These are phyloP conservation scores for Collybia sp. DNA, from an alignment of 768 basidiomycete species.

Conservation along the genomic window DNA sequence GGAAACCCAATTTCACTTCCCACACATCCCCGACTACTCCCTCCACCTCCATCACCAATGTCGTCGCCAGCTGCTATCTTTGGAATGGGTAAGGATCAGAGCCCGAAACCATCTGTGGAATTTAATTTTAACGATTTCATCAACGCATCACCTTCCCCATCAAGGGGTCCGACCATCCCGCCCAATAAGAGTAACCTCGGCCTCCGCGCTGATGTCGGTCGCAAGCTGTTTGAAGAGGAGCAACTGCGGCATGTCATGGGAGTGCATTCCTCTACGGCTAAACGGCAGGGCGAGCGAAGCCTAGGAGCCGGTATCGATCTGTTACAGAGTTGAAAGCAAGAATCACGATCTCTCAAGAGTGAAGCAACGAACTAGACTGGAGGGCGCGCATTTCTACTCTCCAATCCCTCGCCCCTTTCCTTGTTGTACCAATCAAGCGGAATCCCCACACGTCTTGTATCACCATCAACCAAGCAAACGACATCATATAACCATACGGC, in stretches of 20 bases:
- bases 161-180: constrained; percentile 24
- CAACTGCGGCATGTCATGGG: constrained; percentile 40
- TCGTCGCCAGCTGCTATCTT: constrained; percentile 13
- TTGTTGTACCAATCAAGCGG: constrained; percentile 38
- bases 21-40: constrained; percentile 19
- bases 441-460: constrained; percentile 33
- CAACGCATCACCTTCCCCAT: constrained; percentile 66
- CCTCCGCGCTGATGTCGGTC: constrained; percentile 57
- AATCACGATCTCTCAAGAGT: neutral
- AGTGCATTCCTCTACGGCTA: constrained; percentile 18
- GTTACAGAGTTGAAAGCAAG: constrained; percentile 29
- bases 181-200: constrained; percentile 39
- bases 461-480: constrained; percentile 26
- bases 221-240: constrained; percentile 70
- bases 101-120: constrained; percentile 30
- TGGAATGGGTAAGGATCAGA: constrained; percentile 20
- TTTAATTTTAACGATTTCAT: constrained; percentile 74
- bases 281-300: constrained; percentile 22
- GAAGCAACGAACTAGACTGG: too few species aligned
- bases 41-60: constrained; percentile 24
- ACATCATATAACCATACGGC: constrained; percentile 12
- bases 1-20: constrained; percentile 5
- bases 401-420: constrained; percentile 10
- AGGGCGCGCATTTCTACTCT: neutral
- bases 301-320: constrained; percentile 42